Percentiles rank a stretch among this genome's conserved stretches.
Evolutionary conservation across 805 yeast species (phyloP).

Genomic region (Kregervanrija pseudodelftensis): DNA sequence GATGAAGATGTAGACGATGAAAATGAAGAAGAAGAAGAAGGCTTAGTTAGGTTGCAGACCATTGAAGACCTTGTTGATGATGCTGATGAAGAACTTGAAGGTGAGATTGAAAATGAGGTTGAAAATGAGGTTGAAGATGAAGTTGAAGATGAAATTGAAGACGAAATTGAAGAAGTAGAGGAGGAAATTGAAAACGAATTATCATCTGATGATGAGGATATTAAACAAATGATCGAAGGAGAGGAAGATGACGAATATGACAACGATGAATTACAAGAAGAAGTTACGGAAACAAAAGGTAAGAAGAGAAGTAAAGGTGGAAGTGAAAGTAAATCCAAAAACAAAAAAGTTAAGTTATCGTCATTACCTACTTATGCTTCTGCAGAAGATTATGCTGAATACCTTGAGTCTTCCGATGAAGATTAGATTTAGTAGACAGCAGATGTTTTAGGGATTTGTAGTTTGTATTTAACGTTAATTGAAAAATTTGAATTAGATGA

Average conservation of each 20-base stretch:
- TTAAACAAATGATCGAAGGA: conserved; percentile 14
- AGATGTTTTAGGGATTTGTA: too few species aligned
- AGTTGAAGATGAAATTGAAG: conserved; percentile 15
- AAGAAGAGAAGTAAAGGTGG: conserved; percentile 17
- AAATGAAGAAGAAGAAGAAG: conserved; percentile 31
- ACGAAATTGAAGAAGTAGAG: conserved; percentile 12
- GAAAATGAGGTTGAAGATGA: too few species aligned
- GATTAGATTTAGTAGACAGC: conserved; percentile 9
- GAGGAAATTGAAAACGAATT: conserved; percentile 19
- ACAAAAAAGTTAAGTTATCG: conserved; percentile 44
- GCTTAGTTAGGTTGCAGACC: conserved; percentile 16
- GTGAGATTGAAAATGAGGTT: conserved; percentile 14
- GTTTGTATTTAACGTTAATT: too few species aligned
- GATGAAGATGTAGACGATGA: conserved; percentile 26
- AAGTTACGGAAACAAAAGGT: conserved; percentile 6
- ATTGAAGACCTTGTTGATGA: conserved; percentile 29
- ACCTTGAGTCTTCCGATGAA: conserved; percentile 60
- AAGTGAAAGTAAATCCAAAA: conserved; percentile 9
- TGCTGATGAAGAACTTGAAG: conserved; percentile 21
- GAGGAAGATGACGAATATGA: conserved; percentile 23
- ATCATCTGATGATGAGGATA: conserved; percentile 24
- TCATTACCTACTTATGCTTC: conserved; percentile 81
- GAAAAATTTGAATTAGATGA: too few species aligned
- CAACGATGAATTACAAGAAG: conserved; percentile 19
- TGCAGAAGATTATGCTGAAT: conserved; percentile 78